Evolutionary conservation across 495 filamentous ascomycete species (phyloP).

Genomic region (Venustampulla echinocandica): DNA sequence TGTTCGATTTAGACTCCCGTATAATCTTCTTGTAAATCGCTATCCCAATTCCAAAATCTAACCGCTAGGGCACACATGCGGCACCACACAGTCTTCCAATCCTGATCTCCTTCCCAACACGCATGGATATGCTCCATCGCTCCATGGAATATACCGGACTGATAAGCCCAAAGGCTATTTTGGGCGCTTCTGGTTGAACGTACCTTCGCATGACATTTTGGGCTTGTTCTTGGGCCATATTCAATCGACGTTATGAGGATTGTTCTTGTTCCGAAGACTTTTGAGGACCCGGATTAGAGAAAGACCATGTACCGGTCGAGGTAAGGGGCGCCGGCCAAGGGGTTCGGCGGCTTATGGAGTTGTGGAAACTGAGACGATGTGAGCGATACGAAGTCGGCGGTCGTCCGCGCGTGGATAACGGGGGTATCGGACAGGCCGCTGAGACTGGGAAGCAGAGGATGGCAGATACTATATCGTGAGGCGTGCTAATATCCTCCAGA

Average conservation of each 20-base stretch:
- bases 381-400: slow-evolving; percentile 14
- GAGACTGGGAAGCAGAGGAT: no score
- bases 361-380: slow-evolving; percentile 3
- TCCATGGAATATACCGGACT: no score
- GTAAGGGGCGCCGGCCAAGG: slow-evolving; percentile 4
- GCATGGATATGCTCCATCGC: no score
- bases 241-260: slow-evolving; percentile 3
- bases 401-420: background rate
- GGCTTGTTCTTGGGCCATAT: slow-evolving; percentile 40
- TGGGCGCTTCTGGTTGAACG: no score
- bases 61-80: no score
- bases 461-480: no score
- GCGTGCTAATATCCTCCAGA: no score
- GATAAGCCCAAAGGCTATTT: no score
- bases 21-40: background rate
- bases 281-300: background rate
- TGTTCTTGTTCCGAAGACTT: background rate
- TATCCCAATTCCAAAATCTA: no score
- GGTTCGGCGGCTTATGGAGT: background rate
- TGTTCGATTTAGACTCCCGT: background rate
- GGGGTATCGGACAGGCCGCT: no score
- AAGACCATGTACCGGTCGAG: slow-evolving; percentile 14
- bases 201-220: slow-evolving; percentile 72
- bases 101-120: no score
- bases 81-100: no score